Evolutionary conservation across 345 rosid genomes (phyloP).

Genomic region (Acer campestre): DNA sequence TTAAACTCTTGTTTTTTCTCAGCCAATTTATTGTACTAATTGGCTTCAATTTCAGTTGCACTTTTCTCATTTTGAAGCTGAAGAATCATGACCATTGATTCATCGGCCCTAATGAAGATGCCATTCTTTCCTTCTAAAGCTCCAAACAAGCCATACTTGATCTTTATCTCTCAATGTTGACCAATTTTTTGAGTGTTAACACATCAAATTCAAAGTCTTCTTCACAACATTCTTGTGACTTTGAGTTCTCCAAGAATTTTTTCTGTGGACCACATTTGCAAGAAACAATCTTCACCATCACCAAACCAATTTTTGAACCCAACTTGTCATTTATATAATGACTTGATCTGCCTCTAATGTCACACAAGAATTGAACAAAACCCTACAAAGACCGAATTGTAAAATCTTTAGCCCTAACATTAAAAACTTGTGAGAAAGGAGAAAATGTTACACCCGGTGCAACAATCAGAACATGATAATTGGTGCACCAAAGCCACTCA

Average conservation of each 20-base stretch:
- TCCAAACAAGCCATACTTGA: slow-evolving; percentile 35
- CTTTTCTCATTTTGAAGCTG: slow-evolving; percentile 75
- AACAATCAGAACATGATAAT: no score
- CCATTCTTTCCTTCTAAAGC: slow-evolving; percentile 74
- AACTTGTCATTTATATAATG: no score
- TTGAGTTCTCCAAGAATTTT: neutral
- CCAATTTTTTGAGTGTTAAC: slow-evolving; percentile 51
- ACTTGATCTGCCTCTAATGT: no score
- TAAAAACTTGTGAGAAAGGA: no score
- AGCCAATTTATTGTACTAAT: slow-evolving; percentile 51
- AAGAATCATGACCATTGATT: slow-evolving; percentile 85
- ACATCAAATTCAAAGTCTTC: slow-evolving; percentile 65
- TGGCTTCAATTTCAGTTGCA: slow-evolving; percentile 57
- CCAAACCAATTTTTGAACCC: no score
- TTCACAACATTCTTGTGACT: slow-evolving; percentile 22
- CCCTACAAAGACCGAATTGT: no score
- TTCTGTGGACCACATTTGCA: no score
- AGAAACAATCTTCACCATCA: no score
- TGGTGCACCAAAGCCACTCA: no score
- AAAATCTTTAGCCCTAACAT: no score
- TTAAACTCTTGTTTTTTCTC: slow-evolving; percentile 60
- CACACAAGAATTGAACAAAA: no score
- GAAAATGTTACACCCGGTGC: no score
- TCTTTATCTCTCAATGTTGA: slow-evolving; percentile 58
- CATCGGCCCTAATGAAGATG: slow-evolving; percentile 70